Conservation (phyloP, 208 protist species). For the Leishmania turanica region DNA sequence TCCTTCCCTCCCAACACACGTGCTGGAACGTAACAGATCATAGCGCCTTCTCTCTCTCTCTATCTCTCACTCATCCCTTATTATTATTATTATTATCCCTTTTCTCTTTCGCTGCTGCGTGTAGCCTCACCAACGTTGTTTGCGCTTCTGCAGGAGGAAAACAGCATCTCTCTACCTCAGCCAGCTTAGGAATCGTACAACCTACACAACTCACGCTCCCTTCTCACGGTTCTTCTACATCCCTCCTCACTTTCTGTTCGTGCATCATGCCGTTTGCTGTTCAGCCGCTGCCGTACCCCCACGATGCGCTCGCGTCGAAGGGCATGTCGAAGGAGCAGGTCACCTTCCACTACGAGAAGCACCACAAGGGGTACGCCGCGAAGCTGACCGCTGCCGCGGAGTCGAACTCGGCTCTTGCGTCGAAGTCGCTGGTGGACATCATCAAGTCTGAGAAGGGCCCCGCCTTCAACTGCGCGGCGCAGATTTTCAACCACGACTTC, state of each 20-base stretch:
- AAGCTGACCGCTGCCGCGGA: constrained; percentile 90
- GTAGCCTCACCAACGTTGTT: not conserved
- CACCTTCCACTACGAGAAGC: constrained; percentile 93
- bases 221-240: not conserved
- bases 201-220: not conserved
- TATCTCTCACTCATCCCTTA: not conserved
- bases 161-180: not conserved
- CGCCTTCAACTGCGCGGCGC: constrained; percentile 92
- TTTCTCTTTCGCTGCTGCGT: not conserved
- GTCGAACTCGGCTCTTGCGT: constrained; percentile 54
- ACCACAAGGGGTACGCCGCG: constrained; percentile 90
- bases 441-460: constrained; percentile 82
- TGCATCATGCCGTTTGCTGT: constrained; percentile 66
- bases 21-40: not conserved
- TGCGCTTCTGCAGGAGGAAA: not conserved
- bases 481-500: constrained; percentile 96
- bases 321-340: constrained; percentile 89
- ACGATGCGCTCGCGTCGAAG: constrained; percentile 80
- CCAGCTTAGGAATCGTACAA: not conserved
- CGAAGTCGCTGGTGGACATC: constrained; percentile 84
- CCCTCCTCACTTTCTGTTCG: not conserved
- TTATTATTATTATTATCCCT: not conserved
- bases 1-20: not conserved
- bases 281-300: constrained; percentile 74
- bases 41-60: not conserved